These are phyloP conservation scores for Lycium ferocissimum DNA, from an alignment of 257 asterid genomes.

Conservation along the genomic window DNA sequence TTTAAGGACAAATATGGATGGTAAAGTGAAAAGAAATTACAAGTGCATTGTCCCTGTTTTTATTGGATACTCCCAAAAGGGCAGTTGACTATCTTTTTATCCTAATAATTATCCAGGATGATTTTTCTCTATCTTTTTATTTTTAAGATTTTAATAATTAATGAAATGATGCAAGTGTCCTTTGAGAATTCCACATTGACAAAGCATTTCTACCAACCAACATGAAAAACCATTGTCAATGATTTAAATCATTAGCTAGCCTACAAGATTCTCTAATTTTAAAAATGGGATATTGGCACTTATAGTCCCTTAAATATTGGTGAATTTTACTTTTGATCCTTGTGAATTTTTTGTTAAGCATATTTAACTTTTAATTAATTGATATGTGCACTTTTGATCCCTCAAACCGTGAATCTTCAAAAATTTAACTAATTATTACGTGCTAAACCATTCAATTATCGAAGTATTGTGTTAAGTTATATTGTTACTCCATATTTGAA, in stretches of 20 bases:
- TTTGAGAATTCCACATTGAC: not conserved
- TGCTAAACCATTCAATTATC: not conserved
- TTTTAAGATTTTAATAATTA: not conserved
- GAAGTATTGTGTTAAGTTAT: not conserved
- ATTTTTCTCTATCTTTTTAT: not conserved
- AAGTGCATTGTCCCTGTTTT: not conserved
- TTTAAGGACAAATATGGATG: not conserved
- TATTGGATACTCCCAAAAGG: slow-evolving; percentile 23
- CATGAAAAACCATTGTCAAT: slow-evolving; percentile 17
- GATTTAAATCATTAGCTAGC: slow-evolving; percentile 20
- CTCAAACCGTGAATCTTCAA: not conserved
- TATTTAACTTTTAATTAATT: not conserved
- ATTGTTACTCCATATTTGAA: not conserved
- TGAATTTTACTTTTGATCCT: not conserved
- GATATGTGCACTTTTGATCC: not conserved
- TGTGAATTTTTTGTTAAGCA: not conserved
- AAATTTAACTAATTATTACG: not conserved
- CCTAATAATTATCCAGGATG: not conserved
- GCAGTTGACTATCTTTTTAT: slow-evolving; percentile 24
- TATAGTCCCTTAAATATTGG: not conserved
- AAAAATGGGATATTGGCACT: not conserved
- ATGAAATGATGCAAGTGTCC: not conserved
- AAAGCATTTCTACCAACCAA: slow-evolving; percentile 3
- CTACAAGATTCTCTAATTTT: not conserved
- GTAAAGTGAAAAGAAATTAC: slow-evolving; percentile 15